Percentiles rank a stretch among this genome's conserved stretches.
These are phyloP conservation scores for Madurella mycetomatis DNA, from an alignment of 2,329 filamentous ascomycete species.

Conservation along the genomic window DNA sequence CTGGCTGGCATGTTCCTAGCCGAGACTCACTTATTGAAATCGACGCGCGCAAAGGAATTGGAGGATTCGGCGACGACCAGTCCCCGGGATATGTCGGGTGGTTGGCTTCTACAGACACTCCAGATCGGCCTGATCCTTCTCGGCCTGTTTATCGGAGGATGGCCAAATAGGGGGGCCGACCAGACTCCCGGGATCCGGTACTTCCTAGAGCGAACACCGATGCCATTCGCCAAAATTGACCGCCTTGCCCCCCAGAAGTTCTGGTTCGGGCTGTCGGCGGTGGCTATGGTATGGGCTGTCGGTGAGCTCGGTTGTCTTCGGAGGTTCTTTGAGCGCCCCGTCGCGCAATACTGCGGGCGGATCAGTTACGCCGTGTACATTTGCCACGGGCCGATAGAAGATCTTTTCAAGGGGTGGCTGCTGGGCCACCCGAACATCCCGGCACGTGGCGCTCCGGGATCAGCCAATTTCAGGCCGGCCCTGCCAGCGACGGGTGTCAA, in stretches of 20 bases:
- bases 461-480: conserved; percentile 21
- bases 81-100: conserved; percentile 7
- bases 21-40: conserved; percentile 39
- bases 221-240: conserved; percentile 32
- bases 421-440: conserved; percentile 27
- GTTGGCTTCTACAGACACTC: conserved; percentile 20
- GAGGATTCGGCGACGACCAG: conserved; percentile 18
- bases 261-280: conserved; percentile 35
- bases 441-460: conserved; percentile 22
- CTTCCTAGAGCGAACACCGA: conserved; percentile 32
- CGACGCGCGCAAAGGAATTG: conserved; percentile 21
- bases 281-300: conserved; percentile 36
- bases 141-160: conserved; percentile 36
- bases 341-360: conserved; percentile 52
- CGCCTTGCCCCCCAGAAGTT: conserved; percentile 34
- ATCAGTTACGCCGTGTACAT: conserved; percentile 57
- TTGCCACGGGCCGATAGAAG: conserved; percentile 50
- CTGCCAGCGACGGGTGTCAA: conserved; percentile 29
- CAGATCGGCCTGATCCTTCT: conserved; percentile 29
- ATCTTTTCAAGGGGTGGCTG: conserved; percentile 32
- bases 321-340: conserved; percentile 40
- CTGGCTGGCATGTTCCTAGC: conserved; percentile 43
- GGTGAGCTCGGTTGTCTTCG: conserved; percentile 34
- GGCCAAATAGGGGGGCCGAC: conserved; percentile 36
- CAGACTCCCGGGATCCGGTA: conserved; percentile 32